Percentiles rank a stretch among this genome's conserved stretches.
phyloP scores from a whole-genome alignment of 108 stramenopile species.

The Hondaea fermentalgiana region DNA sequence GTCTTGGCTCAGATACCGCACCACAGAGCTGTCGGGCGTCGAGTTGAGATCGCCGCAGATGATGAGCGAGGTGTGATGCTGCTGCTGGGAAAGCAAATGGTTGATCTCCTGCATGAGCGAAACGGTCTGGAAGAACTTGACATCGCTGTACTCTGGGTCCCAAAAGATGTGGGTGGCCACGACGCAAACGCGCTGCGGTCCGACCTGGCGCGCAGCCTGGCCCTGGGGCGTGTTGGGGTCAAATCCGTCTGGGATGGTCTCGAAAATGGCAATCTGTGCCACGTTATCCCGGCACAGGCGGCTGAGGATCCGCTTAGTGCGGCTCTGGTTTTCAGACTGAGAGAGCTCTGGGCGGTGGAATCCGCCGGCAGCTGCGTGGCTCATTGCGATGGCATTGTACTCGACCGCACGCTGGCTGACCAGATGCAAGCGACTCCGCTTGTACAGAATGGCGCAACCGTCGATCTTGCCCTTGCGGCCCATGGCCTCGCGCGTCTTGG shows the following conservation, averaged over 20 bases:
- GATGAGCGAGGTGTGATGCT: constrained; percentile 67
- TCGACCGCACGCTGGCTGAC: constrained; percentile 56
- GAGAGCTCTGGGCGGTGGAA: constrained; percentile 15
- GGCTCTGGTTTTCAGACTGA: background rate
- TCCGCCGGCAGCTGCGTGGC: background rate
- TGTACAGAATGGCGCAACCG: constrained; percentile 98
- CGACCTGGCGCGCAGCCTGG: background rate
- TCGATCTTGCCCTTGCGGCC: constrained; percentile 89
- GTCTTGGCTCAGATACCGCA: constrained; percentile 78
- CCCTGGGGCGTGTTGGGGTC: constrained; percentile 68
- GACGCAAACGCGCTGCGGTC: constrained; percentile 58
- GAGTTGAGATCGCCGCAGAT: constrained; percentile 98
- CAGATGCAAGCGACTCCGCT: constrained; percentile 64
- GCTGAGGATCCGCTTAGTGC: constrained; percentile 67
- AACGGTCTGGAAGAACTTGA: constrained; percentile 96
- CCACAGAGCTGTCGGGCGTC: constrained; percentile 88
- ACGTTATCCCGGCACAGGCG: constrained; percentile 93
- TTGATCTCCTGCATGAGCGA: constrained; percentile 84
- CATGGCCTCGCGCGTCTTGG: constrained; percentile 90
- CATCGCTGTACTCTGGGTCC: constrained; percentile 91
- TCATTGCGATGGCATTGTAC: constrained; percentile 65
- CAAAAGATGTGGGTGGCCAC: constrained; percentile 97
- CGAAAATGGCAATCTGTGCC: constrained; percentile 86
- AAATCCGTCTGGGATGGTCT: constrained; percentile 42
- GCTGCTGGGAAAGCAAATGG: constrained; percentile 62